Percentiles rank a stretch among this genome's conserved stretches.
Evolutionary conservation across 2,329 filamentous ascomycete genomes (phyloP).

Genomic region (Orbilia blumenaviensis): DNA sequence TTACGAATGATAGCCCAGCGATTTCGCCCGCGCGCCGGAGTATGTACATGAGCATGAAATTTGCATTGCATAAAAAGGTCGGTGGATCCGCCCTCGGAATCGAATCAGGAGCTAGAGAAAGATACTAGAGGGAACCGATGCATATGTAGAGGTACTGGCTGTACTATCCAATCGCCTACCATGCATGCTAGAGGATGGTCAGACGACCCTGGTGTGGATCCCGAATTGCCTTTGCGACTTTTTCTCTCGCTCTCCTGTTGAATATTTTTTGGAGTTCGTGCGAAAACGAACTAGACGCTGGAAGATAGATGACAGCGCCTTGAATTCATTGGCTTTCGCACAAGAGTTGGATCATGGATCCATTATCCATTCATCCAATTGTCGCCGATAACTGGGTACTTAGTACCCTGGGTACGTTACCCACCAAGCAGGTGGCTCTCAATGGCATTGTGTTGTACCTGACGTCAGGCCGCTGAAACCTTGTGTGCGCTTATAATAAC

Average conservation of each 20-base stretch:
- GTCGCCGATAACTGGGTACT: background rate
- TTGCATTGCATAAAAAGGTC: slow-evolving; percentile 30
- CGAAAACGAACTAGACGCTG: background rate
- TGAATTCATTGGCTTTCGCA: slow-evolving; percentile 8
- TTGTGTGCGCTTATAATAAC: slow-evolving; percentile 18
- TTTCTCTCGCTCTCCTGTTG: background rate
- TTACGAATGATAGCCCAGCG: slow-evolving; percentile 17
- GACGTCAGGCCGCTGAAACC: slow-evolving; percentile 45
- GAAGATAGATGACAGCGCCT: slow-evolving; percentile 2
- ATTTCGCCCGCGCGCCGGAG: slow-evolving; percentile 28
- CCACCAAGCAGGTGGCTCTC: too few relatives aligned
- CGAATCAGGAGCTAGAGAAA: slow-evolving; percentile 46
- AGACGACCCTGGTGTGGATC: slow-evolving; percentile 51
- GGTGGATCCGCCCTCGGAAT: slow-evolving; percentile 45
- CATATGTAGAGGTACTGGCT: slow-evolving; percentile 44
- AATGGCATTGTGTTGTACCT: slow-evolving; percentile 44
- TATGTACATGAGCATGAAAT: slow-evolving; percentile 13
- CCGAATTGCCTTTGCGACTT: slow-evolving; percentile 8
- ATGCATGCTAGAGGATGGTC: slow-evolving; percentile 39
- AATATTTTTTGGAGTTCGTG: background rate
- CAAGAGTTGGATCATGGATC: too few relatives aligned
- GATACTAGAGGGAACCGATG: background rate
- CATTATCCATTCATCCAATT: background rate
- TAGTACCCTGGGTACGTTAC: too few relatives aligned
- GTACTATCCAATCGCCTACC: slow-evolving; percentile 42